These are phyloP conservation scores for Haplosporangium sp. DNA, from an alignment of 371 early-diverging fungal genomes.

Conservation along the genomic window DNA sequence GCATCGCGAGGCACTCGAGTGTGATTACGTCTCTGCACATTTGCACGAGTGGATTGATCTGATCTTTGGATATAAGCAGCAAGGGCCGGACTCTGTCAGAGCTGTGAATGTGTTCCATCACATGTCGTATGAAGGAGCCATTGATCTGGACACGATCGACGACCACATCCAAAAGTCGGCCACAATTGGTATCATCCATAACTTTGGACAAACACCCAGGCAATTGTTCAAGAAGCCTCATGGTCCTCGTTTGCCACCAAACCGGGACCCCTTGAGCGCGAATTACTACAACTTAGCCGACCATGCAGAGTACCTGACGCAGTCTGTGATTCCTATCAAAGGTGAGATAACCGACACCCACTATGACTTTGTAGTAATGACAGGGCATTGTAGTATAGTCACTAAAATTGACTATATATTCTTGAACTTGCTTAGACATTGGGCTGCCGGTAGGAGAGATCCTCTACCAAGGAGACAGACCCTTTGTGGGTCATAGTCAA, in stretches of 20 bases:
- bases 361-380: not conserved
- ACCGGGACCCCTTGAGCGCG: slow-evolving; percentile 53
- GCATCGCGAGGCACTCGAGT: slow-evolving; percentile 92
- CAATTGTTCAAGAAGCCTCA: slow-evolving; percentile 88
- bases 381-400: not conserved
- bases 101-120: slow-evolving; percentile 92
- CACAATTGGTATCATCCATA: slow-evolving; percentile 92
- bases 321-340: slow-evolving; percentile 64
- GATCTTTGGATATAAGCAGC: slow-evolving; percentile 92
- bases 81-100: slow-evolving; percentile 82
- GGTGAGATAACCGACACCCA: slow-evolving; percentile 47
- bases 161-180: slow-evolving; percentile 92
- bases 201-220: slow-evolving; percentile 95
- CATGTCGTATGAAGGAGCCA: slow-evolving; percentile 92
- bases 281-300: slow-evolving; percentile 63
- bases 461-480: slow-evolving; percentile 64
- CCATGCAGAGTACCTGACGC: slow-evolving; percentile 66
- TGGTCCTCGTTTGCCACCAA: slow-evolving; percentile 60
- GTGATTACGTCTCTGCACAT: slow-evolving; percentile 87
- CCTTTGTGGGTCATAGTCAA: slow-evolving; percentile 61
- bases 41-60: slow-evolving; percentile 93
- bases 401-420: not conserved
- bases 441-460: slow-evolving; percentile 67
- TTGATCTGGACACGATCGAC: slow-evolving; percentile 86
- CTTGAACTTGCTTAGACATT: slow-evolving; percentile 56